Conservation (phyloP, 1,284 basidiomycete species). For the Mycena sp. region DNA sequence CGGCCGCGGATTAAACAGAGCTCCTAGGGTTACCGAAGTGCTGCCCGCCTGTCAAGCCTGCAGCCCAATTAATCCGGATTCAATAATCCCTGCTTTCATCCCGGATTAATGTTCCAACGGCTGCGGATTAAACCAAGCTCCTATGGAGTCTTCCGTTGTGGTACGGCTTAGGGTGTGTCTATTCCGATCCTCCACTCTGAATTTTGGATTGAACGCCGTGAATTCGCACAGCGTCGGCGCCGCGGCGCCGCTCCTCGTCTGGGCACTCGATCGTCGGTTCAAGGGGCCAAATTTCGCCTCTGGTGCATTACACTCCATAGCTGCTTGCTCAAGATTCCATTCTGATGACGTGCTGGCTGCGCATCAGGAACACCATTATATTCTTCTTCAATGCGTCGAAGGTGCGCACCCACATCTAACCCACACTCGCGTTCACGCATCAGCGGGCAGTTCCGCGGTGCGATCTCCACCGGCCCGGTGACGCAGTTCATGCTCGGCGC, state of each 20-base stretch:
- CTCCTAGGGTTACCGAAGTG: too few relatives aligned
- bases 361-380: constrained; percentile 2
- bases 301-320: neutral
- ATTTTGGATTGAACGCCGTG: too few relatives aligned
- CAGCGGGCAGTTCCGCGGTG: neutral
- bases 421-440: neutral
- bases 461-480: too few relatives aligned
- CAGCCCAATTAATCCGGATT: too few relatives aligned
- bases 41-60: too few relatives aligned
- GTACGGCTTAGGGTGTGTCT: too few relatives aligned
- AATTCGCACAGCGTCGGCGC: neutral
- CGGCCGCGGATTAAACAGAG: too few relatives aligned
- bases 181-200: too few relatives aligned
- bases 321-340: neutral
- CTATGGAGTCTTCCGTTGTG: too few relatives aligned
- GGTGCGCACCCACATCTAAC: neutral
- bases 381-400: neutral
- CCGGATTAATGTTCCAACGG: too few relatives aligned
- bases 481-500: constrained; percentile 1
- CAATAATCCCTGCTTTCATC: too few relatives aligned
- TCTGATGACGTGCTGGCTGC: neutral
- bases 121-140: too few relatives aligned
- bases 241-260: neutral
- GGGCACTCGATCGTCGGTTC: neutral
- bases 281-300: neutral